Evolutionary conservation across 2,329 filamentous ascomycete species (phyloP).

Genomic region (Pseudocercospora ulei): DNA sequence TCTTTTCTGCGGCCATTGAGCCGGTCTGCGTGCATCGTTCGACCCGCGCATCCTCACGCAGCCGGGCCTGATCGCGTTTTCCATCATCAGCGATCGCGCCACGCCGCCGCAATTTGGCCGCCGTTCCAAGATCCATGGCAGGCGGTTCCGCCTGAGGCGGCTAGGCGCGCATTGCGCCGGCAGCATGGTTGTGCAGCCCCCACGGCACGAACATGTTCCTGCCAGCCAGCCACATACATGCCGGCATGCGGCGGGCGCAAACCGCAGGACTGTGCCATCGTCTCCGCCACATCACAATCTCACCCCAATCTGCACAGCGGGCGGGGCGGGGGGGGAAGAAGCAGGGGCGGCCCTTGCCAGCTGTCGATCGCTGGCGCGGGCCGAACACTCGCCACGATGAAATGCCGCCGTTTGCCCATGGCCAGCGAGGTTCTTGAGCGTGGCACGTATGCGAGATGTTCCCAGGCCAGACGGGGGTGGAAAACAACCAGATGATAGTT

Average conservation of each 20-base stretch:
- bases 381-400: conserved; percentile 19
- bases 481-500: conserved; percentile 17
- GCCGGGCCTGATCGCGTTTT: conserved; percentile 5
- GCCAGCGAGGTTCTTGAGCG: conserved; percentile 8
- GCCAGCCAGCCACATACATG: conserved; percentile 16
- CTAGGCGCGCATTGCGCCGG: conserved; percentile 13
- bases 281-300: conserved; percentile 13
- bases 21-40: too few relatives aligned
- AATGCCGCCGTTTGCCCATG: conserved; percentile 16
- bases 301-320: conserved; percentile 19
- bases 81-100: conserved; percentile 10
- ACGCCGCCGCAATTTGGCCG: conserved; percentile 17
- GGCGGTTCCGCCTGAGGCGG: conserved; percentile 12
- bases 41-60: too few relatives aligned
- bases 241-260: conserved; percentile 18
- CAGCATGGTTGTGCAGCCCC: conserved; percentile 3
- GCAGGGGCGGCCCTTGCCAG: too few relatives aligned
- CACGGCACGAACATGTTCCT: conserved; percentile 15
- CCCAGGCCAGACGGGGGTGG: conserved; percentile 10
- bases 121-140: conserved; percentile 14
- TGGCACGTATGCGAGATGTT: conserved; percentile 14
- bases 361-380: conserved; percentile 17
- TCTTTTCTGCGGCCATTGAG: too few relatives aligned
- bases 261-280: conserved; percentile 14
- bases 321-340: too few relatives aligned